These are phyloP conservation scores for Phialocephala subalpina DNA, from an alignment of 2,329 filamentous ascomycete genomes.

Conservation along the genomic window DNA sequence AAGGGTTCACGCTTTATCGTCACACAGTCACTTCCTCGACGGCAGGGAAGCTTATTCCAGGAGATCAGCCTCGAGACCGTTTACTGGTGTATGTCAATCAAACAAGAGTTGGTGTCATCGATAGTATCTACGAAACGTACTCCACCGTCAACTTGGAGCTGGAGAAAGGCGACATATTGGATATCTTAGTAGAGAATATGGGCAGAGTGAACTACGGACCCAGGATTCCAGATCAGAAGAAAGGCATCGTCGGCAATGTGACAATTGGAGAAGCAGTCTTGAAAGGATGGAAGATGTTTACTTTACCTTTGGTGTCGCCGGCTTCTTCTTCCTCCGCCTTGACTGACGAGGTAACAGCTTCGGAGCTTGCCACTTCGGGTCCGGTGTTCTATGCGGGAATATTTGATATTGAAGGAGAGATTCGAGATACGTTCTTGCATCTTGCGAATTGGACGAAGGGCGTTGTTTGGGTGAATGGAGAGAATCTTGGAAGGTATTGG, in stretches of 20 bases:
- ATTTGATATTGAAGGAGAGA: constrained; percentile 39
- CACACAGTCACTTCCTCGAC: constrained; percentile 42
- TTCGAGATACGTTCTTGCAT: constrained; percentile 49
- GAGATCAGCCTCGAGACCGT: constrained; percentile 54
- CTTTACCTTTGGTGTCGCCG: constrained; percentile 46
- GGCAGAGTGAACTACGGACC: constrained; percentile 55
- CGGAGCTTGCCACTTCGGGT: background rate
- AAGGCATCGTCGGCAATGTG: constrained; percentile 55
- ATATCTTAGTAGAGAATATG: constrained; percentile 59
- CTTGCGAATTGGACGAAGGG: constrained; percentile 53
- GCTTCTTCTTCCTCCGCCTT: constrained; percentile 25
- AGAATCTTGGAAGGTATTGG: constrained; percentile 57
- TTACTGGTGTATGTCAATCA: constrained; percentile 57
- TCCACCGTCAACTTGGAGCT: constrained; percentile 49
- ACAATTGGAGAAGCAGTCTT: constrained; percentile 47
- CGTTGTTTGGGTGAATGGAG: constrained; percentile 54
- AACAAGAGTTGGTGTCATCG: constrained; percentile 52
- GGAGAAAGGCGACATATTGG: constrained; percentile 49
- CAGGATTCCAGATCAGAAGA: constrained; percentile 51
- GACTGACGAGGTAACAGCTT: background rate
- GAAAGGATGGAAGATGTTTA: constrained; percentile 50
- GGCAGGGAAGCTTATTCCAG: constrained; percentile 48
- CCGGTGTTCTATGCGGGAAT: constrained; percentile 43
- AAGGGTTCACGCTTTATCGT: constrained; percentile 54
- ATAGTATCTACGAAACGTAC: constrained; percentile 52